phyloP scores from a whole-genome alignment of 495 filamentous ascomycete genomes.

The Parachaetomium inaequale region DNA sequence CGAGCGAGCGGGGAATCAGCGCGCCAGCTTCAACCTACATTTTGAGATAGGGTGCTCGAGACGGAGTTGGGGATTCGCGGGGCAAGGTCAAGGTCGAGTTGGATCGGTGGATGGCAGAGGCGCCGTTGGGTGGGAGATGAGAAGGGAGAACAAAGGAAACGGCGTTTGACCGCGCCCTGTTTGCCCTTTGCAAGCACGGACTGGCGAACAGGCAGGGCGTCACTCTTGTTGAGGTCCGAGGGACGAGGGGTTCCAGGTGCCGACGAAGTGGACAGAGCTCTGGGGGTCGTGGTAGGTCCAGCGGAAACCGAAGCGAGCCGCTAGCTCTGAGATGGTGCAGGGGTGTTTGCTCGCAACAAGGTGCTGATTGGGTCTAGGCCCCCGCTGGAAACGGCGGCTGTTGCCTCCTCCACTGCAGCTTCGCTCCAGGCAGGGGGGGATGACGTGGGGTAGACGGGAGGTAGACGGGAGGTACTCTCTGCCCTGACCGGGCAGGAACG shows the following conservation, averaged over 20 bases:
- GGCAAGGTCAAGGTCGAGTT: neutral
- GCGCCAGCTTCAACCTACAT: slow-evolving; percentile 8
- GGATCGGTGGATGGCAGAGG: neutral
- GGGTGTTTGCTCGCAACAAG: slow-evolving; percentile 5
- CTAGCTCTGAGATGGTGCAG: neutral
- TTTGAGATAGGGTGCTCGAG: neutral
- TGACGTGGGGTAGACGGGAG: slow-evolving; percentile 4
- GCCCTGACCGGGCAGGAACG: too few relatives aligned
- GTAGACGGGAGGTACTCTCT: too few relatives aligned
- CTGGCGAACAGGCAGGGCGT: neutral
- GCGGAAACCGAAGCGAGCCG: slow-evolving; percentile 16
- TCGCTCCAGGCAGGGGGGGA: neutral
- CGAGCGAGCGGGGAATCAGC: neutral
- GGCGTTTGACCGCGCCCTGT: slow-evolving; percentile 4
- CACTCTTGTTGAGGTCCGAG: neutral
- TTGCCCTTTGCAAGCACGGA: slow-evolving; percentile 2
- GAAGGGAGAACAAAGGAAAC: neutral
- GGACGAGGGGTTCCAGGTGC: slow-evolving; percentile 11
- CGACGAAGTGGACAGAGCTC: slow-evolving; percentile 2
- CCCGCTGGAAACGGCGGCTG: slow-evolving; percentile 7
- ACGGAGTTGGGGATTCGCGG: too few relatives aligned
- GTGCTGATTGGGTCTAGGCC: slow-evolving; percentile 15
- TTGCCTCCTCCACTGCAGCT: neutral
- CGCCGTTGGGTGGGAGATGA: neutral
- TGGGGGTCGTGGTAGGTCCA: neutral